Conservation (phyloP, 352 stramenopile species). For the Elongisporangium undulatum region DNA sequence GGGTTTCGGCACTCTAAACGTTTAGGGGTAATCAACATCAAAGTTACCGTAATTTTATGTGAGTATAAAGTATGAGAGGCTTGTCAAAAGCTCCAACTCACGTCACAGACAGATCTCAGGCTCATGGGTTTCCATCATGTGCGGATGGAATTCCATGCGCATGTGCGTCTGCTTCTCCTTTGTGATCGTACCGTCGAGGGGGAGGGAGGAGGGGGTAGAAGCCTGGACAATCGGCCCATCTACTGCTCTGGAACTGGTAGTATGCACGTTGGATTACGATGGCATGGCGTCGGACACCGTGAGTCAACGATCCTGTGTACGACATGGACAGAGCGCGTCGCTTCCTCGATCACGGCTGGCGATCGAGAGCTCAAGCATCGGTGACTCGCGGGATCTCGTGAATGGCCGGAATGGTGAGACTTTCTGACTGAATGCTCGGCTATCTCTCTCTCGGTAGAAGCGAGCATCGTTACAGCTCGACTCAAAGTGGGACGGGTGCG, state of each 20-base stretch:
- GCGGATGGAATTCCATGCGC: too few relatives aligned
- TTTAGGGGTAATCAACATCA: background rate
- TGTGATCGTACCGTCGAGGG: background rate
- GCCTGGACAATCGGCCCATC: background rate
- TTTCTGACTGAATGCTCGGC: background rate
- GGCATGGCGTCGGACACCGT: background rate
- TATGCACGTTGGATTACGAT: background rate
- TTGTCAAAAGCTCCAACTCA: too few relatives aligned
- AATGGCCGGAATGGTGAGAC: background rate
- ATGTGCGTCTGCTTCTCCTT: background rate
- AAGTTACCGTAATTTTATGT: background rate
- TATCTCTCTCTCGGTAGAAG: background rate
- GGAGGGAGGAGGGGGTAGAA: too few relatives aligned
- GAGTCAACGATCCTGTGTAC: background rate
- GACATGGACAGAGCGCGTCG: background rate
- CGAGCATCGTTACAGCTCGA: background rate
- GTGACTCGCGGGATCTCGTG: background rate
- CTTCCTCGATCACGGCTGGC: background rate
- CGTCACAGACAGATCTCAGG: too few relatives aligned
- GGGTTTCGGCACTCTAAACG: background rate
- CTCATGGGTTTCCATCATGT: background rate
- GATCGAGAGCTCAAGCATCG: background rate
- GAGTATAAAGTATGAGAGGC: too few relatives aligned
- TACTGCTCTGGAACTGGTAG: background rate
- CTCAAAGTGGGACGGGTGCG: background rate